phyloP scores from a whole-genome alignment of 1,284 basidiomycete genomes.

The Malassezia cuniculi region DNA sequence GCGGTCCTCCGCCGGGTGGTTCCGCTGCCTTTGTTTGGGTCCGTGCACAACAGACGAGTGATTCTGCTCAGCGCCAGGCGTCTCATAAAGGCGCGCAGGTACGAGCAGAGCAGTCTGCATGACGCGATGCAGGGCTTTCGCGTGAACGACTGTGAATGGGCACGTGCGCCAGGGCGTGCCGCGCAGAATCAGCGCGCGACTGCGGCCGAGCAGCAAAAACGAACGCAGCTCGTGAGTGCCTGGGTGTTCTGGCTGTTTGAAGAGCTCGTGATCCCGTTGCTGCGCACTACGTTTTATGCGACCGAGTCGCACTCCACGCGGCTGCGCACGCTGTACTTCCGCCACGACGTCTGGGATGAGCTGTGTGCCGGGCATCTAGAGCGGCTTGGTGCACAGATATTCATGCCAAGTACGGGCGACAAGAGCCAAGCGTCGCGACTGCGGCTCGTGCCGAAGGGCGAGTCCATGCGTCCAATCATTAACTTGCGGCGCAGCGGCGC shows the following conservation, averaged over 20 bases:
- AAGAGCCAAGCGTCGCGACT: too few species aligned
- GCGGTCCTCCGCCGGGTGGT: constrained; percentile 59
- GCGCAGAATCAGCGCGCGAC: constrained; percentile 45
- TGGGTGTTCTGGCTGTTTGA: constrained; percentile 88
- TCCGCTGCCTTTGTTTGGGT: constrained; percentile 67
- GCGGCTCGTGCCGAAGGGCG: constrained; percentile 81
- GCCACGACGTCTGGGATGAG: constrained; percentile 76
- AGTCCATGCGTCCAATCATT: constrained; percentile 83
- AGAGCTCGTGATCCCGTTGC: constrained; percentile 63
- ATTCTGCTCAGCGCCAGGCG: constrained; percentile 56
- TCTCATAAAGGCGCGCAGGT: constrained; percentile 62
- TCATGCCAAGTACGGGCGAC: constrained; percentile 67
- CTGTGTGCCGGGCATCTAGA: constrained; percentile 69
- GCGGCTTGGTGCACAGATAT: constrained; percentile 52
- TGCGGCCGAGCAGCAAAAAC: constrained; percentile 59
- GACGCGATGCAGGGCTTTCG: constrained; percentile 63
- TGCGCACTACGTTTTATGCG: constrained; percentile 84
- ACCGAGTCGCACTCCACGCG: constrained; percentile 80
- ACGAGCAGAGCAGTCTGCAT: constrained; percentile 72
- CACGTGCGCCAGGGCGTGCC: constrained; percentile 48
- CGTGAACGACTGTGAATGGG: constrained; percentile 69
- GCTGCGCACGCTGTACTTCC: constrained; percentile 79
- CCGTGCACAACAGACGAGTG: constrained; percentile 55
- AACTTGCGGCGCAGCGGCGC: constrained; percentile 61
- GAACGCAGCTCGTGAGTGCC: constrained; percentile 65